Base-by-base conservation (phyloP, 2,329 filamentous ascomycete genomes). In the Calycina herbarum region DNA sequence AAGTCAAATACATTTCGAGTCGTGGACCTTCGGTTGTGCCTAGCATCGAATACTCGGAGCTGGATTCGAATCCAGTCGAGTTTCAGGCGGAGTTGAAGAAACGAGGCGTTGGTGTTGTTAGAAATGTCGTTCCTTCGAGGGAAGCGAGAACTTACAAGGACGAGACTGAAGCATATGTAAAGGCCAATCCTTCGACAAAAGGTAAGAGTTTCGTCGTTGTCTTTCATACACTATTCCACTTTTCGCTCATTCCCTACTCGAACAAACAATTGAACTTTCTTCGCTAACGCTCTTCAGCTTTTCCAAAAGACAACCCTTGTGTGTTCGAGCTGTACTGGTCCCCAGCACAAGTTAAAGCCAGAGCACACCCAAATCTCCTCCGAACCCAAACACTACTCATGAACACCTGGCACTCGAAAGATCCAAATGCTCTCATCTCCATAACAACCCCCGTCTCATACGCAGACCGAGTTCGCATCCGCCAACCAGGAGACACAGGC, bases 311-410 rank as follows among this genome's bases (percentile, higher is more conserved):
- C 57, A 82, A 88, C 54, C 89, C 89, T 0, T 87, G 90, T 57
- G 89, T 93, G 5, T 92, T 86, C 72, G 90, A 93, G 75, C 79
- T 93, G 1, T 93, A 93, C 77, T 93, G 90, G 90, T 89, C 89
- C 0, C 81, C 82, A 1, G 80, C 88, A 1, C 91, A 94, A 74
- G 79, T 90, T 56, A 82, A 84, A 68, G 90, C 89, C 3, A 83
- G 91, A n/a, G 78, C 83, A 0, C 88, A 93, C 73, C 84, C 87
- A 0, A 86, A 87, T 66, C 77, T 93, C 68, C 78, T 93, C 24
- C 75, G 78, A 27, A 81, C 86, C 0, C 90, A 93, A 70, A 78
- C 78, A 7, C 84, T 85, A 31, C 82, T 93, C 40, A 87, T 91
- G 81, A 79, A 6, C 75, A 77, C 5, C 75, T 92, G 60, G 92